These are phyloP conservation scores for Hordeum pubiflorum DNA, from an alignment of 202 grass and related monocot genomes.

Conservation along the genomic window DNA sequence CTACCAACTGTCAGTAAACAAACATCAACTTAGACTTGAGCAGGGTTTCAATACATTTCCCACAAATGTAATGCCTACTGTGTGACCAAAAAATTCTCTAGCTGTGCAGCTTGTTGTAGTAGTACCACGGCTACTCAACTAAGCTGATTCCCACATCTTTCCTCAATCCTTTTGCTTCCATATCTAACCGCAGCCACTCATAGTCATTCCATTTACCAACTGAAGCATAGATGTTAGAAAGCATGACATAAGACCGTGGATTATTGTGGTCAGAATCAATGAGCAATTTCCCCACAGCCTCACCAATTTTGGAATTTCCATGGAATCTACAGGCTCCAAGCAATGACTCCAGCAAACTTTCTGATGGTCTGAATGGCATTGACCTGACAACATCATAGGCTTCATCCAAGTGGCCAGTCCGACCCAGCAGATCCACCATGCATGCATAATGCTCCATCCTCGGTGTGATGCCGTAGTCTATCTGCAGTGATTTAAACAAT, in stretches of 20 bases:
- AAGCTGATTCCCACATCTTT: constrained; percentile 56
- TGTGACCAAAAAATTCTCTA: not conserved
- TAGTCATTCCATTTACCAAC: constrained; percentile 53
- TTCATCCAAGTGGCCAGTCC: constrained; percentile 52
- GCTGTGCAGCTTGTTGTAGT: not conserved
- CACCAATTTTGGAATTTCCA: constrained; percentile 55
- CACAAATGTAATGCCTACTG: not conserved
- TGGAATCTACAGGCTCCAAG: constrained; percentile 69
- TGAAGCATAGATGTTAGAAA: constrained; percentile 67
- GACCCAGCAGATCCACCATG: constrained; percentile 62
- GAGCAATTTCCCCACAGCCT: constrained; percentile 48
- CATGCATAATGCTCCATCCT: constrained; percentile 71
- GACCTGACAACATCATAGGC: constrained; percentile 56
- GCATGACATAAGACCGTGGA: constrained; percentile 61
- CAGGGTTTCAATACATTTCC: not conserved
- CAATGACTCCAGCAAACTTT: constrained; percentile 59
- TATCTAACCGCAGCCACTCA: constrained; percentile 44
- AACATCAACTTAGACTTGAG: not conserved
- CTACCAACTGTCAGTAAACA: not conserved
- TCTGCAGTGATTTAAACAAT: constrained; percentile 50
- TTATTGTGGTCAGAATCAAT: constrained; percentile 23
- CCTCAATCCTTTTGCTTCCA: constrained; percentile 51
- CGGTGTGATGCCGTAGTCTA: constrained; percentile 39
- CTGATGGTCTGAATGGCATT: constrained; percentile 48
- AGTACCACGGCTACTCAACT: constrained; percentile 24